Base-by-base conservation (phyloP, 352 stramenopile genomes). In the Pythium rishiriense region DNA sequence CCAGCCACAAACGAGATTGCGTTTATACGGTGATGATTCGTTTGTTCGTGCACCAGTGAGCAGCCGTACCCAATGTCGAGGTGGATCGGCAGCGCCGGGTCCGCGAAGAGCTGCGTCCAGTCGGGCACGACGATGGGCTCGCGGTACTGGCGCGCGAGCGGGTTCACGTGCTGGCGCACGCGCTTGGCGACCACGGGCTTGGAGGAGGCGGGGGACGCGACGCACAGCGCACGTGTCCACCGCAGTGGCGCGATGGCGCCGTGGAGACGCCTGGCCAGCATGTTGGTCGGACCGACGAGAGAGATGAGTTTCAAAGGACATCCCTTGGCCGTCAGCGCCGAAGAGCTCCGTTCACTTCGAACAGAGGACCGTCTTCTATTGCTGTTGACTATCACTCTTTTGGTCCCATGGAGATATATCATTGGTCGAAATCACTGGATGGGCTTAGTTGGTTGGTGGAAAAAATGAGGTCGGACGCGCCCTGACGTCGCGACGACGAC, bases 121-220 rank as follows among this genome's bases (percentile, higher is more conserved):
- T 91, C 70, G 0, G 87, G 87, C 17, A 94, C 50, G 47, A 69
- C 63, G 24, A 93, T 76, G 10, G 83, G 81, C 47, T 83, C 73
- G 28, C 74, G 80, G 48, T 89, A 96, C 46, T 83, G 66, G 29
- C 71, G 72, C 24, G 85, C 62, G 19, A 96, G 73, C 50, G 87
- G 87, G 59, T 96, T 96, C 59, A 96, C 87, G 56, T 96, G 87
- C 72, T 96, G 85, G 10, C 85, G 83, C 65, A 93, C 86, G 12
- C 87, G 73, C 50, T 81, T 87, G 48, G 74, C 55, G 21, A 69
- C 69, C 39, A 64, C 54, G 12, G 39, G 28, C 53, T 58, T 58
- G 24, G 11, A 25, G 11, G 37, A 19, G 14, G 37, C 1, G n/a
- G 37, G 14, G 1, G 42, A 25, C 19, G 42, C 42, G n/a, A 17